Conservation (phyloP, 352 stramenopile species). For the Globisporangium viniferum region DNA sequence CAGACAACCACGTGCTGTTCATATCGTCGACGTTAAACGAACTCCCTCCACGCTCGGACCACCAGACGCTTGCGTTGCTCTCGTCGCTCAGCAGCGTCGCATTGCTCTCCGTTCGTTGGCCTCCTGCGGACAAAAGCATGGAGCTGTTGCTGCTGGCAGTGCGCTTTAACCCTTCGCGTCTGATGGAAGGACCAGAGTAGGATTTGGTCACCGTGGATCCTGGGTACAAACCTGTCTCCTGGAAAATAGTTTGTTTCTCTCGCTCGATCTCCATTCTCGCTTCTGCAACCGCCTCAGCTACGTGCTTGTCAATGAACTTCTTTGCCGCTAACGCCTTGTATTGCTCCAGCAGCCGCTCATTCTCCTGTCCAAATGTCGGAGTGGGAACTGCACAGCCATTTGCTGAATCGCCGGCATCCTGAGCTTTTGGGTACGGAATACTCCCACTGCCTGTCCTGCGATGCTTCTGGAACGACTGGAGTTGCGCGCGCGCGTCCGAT, state of each 20-base stretch:
- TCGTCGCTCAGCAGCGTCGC: constrained; percentile 36
- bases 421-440: constrained; percentile 11
- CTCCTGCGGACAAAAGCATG: constrained; percentile 22
- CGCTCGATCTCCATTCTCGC: constrained; percentile 64
- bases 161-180: constrained; percentile 11
- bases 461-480: constrained; percentile 47
- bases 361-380: constrained; percentile 15
- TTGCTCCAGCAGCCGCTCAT: constrained; percentile 44
- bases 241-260: constrained; percentile 62
- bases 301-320: constrained; percentile 74
- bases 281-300: constrained; percentile 57
- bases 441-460: constrained; percentile 43
- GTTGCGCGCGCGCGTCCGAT: constrained; percentile 53
- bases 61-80: constrained; percentile 36
- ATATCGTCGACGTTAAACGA: constrained; percentile 38
- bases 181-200: background rate
- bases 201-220: constrained; percentile 23
- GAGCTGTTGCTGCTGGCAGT: constrained; percentile 18
- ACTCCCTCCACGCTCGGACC: constrained; percentile 35
- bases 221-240: constrained; percentile 61
- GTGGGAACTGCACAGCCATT: background rate
- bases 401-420: background rate
- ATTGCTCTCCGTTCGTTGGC: constrained; percentile 33
- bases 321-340: constrained; percentile 52
- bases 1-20: constrained; percentile 39